phyloP scores from a whole-genome alignment of 805 yeast genomes.

The Deakozyma indianensis region DNA sequence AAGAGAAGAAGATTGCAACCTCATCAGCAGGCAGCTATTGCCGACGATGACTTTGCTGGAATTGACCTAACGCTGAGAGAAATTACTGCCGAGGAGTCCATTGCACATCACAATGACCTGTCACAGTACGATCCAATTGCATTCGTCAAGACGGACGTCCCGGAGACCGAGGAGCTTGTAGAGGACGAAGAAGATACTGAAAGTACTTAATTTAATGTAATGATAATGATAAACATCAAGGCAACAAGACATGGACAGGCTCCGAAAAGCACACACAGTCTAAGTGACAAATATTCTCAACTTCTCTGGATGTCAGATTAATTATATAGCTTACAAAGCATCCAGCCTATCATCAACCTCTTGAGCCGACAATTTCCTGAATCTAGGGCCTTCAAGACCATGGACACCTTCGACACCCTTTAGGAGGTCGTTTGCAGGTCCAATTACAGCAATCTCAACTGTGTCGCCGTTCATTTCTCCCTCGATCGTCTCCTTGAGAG shows the following conservation, averaged over 20 bases:
- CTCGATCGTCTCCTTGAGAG: constrained; percentile 91
- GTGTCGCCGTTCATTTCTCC: constrained; percentile 97
- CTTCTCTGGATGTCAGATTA: too few species aligned
- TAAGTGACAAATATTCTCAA: too few species aligned
- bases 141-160: constrained; percentile 14
- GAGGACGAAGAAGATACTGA: background rate
- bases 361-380: constrained; percentile 68
- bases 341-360: constrained; percentile 94
- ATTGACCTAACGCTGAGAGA: constrained; percentile 53
- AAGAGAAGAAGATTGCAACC: constrained; percentile 71
- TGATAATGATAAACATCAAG: background rate
- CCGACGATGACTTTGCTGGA: constrained; percentile 44
- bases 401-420: constrained; percentile 78
- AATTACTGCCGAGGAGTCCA: constrained; percentile 56
- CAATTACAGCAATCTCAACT: constrained; percentile 80
- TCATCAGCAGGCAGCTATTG: constrained; percentile 32
- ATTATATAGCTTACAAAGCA: too few species aligned
- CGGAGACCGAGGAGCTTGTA: background rate
- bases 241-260: too few species aligned
- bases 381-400: constrained; percentile 75
- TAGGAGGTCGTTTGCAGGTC: constrained; percentile 65
- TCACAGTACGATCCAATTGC: constrained; percentile 67
- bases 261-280: too few species aligned
- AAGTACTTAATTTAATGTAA: too few species aligned
- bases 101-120: constrained; percentile 51